Evolutionary conservation across 2,329 filamentous ascomycete genomes (phyloP), one percentile per base, ranked within the genome.

Genomic region (Cordyceps sp.): DNA sequence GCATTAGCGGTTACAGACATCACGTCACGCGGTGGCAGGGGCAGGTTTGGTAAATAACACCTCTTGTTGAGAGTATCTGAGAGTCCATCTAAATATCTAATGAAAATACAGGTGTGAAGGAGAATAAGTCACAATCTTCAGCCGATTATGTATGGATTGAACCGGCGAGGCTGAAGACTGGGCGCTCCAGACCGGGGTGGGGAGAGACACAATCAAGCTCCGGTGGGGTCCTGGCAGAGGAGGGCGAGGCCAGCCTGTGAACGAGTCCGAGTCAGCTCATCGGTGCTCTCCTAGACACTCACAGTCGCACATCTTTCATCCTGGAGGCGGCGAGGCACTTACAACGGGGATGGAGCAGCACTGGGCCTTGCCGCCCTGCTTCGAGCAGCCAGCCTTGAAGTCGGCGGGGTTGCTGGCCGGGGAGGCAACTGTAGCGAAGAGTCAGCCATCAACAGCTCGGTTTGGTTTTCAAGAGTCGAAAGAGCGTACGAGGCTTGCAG

Each of bases 291-390:
- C 8, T 3, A 14, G 21, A 23, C 7, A 23, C 7, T 28, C 6
- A 16, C 10, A 18, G 14, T 28, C 16, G 26, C 15, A 28, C 16
- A 6, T 10, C 6, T 20, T 29, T 4, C 10, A 30, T 30, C 22
- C n/a, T 6, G 8, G 21, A 10, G 8, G 12, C 12, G 16, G 14
- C 19, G 22, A 13, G 19, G 10, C 7, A 28, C 31, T 27, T 27
- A 32, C 31, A n/a, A 32, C 12, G 10, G 25, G 25, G 25, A 32
- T 10, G 14, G 25, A 5, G 31, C 31, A 32, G 31, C 31, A 32
- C 9, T 12, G 17, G 13, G 31, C 31, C 8, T 17, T 20, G 13
- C 26, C 13, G 9, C 31, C 19, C 10, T 14, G 6, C 8, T 19
- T 16, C 4, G 16, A n/a, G 30, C 30, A 32, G 10, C 12, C 8